phyloP scores from a whole-genome alignment of 345 rosid genomes.

The Syzygium aromaticum region DNA sequence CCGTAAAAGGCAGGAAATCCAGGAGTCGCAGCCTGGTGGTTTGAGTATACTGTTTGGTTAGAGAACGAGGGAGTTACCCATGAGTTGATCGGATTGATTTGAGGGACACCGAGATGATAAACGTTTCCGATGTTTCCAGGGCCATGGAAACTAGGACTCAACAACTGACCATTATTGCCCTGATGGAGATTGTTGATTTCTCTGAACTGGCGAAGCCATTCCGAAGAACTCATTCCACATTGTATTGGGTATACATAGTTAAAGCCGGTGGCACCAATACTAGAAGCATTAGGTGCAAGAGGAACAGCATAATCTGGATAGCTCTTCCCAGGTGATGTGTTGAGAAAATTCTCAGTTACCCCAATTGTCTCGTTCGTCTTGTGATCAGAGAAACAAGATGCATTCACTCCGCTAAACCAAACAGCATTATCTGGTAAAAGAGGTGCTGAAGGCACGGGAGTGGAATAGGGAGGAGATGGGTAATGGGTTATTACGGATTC shows the following conservation, averaged over 20 bases:
- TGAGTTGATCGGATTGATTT: constrained; percentile 15
- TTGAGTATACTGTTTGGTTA: constrained; percentile 22
- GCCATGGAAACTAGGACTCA: constrained; percentile 18
- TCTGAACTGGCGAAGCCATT: constrained; percentile 94
- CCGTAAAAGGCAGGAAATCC: constrained; percentile 1
- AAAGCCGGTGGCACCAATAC: constrained; percentile 18
- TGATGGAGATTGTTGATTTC: constrained; percentile 48
- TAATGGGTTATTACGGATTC: constrained; percentile 13
- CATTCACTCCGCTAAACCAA: constrained; percentile 32
- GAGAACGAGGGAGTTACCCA: constrained; percentile 25
- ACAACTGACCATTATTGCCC: constrained; percentile 4
- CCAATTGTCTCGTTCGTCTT: not conserved
- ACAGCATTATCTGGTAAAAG: constrained; percentile 69
- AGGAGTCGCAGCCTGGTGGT: constrained; percentile 8
- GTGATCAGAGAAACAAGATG: constrained; percentile 11
- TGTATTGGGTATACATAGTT: constrained; percentile 34
- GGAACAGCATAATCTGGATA: constrained; percentile 25
- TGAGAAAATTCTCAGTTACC: constrained; percentile 20
- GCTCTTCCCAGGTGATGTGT: constrained; percentile 15
- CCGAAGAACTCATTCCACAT: constrained; percentile 65
- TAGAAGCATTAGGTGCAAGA: constrained; percentile 17
- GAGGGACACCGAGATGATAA: constrained; percentile 21
- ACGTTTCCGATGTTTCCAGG: constrained; percentile 25
- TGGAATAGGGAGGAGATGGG: constrained; percentile 35
- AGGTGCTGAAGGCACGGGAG: constrained; percentile 83